Base-by-base conservation (phyloP, 1,139 yeast genomes). In the Candida pseudoviswanathii region DNA sequence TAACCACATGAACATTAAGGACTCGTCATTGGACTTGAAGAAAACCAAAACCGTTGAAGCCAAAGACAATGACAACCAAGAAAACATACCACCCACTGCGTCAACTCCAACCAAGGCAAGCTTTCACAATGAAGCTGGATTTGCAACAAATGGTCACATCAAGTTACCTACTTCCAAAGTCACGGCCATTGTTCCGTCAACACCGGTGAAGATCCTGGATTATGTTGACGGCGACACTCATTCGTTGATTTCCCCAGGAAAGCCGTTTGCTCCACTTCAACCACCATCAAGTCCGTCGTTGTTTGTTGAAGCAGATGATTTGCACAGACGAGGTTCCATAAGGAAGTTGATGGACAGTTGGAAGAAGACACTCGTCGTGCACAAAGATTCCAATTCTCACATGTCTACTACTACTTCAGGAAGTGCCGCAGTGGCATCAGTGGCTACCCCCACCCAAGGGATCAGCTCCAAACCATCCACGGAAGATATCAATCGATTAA, bases 161-260 rank as follows among this genome's bases (percentile, higher is more conserved):
- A 74, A 70, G 55, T 65, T 81, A 16, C 84, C 83, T 55, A 73
- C 66, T 0, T 73, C 85, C 27, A 68, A 73, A 51, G 74, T 82
- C 21, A 60, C 64, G 47, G 56, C 64, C 37, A 74, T 82, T 47
- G 64, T 82, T 5, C 91, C 94, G 1, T 81, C 86, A 4, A 84
- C 91, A 0, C 91, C 91, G 0, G 84, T 83, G 1, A 84, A 79
- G 61, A 84, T 81, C 55, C 78, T 84, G 78, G 86, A 82, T 41
- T 67, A 61, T 52, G 34, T 44, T 10, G 30, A 51, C 4, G 43
- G 44, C 22, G 38, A 46, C 6, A n/a, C 29, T 9, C 27, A 45
- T 34, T 21, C 42, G 3, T 21, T 48, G 2, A 25, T 33, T 4
- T 39, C 51, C 26, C 52, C 51, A 22, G 30, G 42, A 0, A 26